Percentiles rank a stretch among this genome's conserved stretches.
These are phyloP conservation scores for Daedalea quercina DNA, from an alignment of 768 basidiomycete species.

Conservation along the genomic window DNA sequence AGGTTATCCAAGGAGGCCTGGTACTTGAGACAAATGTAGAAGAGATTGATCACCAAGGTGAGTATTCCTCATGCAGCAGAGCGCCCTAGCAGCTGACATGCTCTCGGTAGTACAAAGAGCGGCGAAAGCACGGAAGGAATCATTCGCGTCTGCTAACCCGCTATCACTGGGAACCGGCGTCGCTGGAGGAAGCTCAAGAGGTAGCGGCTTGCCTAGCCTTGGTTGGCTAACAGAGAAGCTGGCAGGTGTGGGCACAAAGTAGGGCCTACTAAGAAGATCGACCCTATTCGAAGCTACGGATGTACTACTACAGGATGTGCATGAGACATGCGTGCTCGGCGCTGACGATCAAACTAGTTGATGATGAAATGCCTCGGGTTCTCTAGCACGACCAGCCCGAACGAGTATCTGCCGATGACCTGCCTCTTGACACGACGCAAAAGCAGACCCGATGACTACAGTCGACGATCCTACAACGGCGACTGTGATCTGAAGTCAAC, in stretches of 20 bases:
- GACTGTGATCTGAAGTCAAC: not conserved
- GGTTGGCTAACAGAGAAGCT: conserved; percentile 77
- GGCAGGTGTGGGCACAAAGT: conserved; percentile 54
- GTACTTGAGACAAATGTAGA: conserved; percentile 94
- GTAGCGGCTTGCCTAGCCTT: conserved; percentile 56
- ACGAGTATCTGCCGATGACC: too few species aligned
- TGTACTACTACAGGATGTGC: too few species aligned
- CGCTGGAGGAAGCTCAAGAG: conserved; percentile 48
- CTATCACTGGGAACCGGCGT: conserved; percentile 57
- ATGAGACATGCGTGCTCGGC: too few species aligned
- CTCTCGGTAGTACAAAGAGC: conserved; percentile 57
- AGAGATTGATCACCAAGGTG: conserved; percentile 70
- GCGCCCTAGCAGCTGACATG: conserved; percentile 1
- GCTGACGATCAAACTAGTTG: too few species aligned
- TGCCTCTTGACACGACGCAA: too few species aligned
- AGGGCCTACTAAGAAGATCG: not conserved
- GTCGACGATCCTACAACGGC: too few species aligned
- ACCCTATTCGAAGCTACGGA: not conserved
- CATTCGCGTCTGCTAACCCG: conserved; percentile 77
- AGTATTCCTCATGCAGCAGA: conserved; percentile 16
- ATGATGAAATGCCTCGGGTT: too few species aligned
- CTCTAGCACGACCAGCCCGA: too few species aligned
- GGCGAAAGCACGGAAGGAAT: conserved; percentile 67
- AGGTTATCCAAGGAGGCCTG: conserved; percentile 94
- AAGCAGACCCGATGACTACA: too few species aligned